These are phyloP conservation scores for Aspergillus sp. DNA, from an alignment of 2,329 filamentous ascomycete species.

Conservation along the genomic window DNA sequence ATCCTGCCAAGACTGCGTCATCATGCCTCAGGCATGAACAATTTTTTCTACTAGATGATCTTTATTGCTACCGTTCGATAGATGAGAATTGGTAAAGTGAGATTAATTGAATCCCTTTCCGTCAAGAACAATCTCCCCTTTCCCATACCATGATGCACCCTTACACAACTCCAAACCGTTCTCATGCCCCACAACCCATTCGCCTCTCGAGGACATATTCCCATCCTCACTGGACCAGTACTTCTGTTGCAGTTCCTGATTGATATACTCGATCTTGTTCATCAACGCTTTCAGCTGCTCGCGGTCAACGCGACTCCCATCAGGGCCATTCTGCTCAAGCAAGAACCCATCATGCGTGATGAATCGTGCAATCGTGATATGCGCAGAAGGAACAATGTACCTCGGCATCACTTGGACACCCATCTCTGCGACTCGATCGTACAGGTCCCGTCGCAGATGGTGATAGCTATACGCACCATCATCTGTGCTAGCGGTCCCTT, in stretches of 20 bases:
- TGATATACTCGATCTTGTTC: slow-evolving; percentile 65
- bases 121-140: slow-evolving; percentile 60
- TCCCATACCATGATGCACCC: slow-evolving; percentile 81
- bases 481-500: slow-evolving; percentile 36
- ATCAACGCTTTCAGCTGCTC: slow-evolving; percentile 60
- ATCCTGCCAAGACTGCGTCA: slow-evolving; percentile 10
- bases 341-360: slow-evolving; percentile 57
- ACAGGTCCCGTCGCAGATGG: slow-evolving; percentile 76
- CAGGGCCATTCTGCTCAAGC: slow-evolving; percentile 28
- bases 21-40: slow-evolving; percentile 14
- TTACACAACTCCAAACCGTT: slow-evolving; percentile 68
- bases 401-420: slow-evolving; percentile 68
- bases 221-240: slow-evolving; percentile 56
- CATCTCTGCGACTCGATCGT: slow-evolving; percentile 51
- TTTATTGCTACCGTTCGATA: background rate
- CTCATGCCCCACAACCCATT: slow-evolving; percentile 86
- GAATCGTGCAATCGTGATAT: slow-evolving; percentile 81
- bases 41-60: background rate
- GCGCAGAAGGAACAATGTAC: slow-evolving; percentile 83
- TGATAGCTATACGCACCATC: slow-evolving; percentile 77
- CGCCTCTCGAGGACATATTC: slow-evolving; percentile 47
- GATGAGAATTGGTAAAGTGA: too few relatives aligned
- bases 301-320: slow-evolving; percentile 30
- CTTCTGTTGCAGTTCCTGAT: slow-evolving; percentile 63
- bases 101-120: slow-evolving; percentile 38